A percentile compares a stretch with the other conserved stretches of the same genome.
phyloP scores from a whole-genome alignment of 176 grass and related monocot genomes.

The Paspalum notatum region DNA sequence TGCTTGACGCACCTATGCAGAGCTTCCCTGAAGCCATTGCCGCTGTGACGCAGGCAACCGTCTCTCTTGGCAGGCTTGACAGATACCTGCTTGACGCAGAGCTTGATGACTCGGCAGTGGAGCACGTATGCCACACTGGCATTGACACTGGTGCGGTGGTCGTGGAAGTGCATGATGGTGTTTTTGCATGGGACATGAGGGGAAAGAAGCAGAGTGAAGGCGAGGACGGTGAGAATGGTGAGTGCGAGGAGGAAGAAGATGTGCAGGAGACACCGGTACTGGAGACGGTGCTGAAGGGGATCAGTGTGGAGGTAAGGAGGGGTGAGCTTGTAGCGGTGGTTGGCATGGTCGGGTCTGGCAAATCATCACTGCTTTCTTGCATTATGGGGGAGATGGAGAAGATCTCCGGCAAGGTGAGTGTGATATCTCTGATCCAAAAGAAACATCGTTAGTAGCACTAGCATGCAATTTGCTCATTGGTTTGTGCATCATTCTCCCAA shows the following conservation, averaged over 20 bases:
- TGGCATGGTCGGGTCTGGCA: slow-evolving; percentile 64
- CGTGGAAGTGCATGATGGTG: slow-evolving; percentile 41
- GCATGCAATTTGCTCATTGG: slow-evolving; percentile 5
- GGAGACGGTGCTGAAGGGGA: slow-evolving; percentile 52
- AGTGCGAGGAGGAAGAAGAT: slow-evolving; percentile 6
- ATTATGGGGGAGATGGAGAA: slow-evolving; percentile 78
- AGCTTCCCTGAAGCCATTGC: slow-evolving; percentile 72
- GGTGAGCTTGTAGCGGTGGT: slow-evolving; percentile 61
- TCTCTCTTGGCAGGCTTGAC: slow-evolving; percentile 66
- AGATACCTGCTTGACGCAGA: slow-evolving; percentile 57
- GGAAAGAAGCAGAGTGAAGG: slow-evolving; percentile 23
- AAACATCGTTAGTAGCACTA: background rate
- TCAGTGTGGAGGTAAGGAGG: slow-evolving; percentile 44
- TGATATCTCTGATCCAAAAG: background rate
- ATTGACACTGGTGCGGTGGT: background rate
- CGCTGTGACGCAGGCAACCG: slow-evolving; percentile 53
- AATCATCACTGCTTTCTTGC: slow-evolving; percentile 72
- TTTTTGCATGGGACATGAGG: slow-evolving; percentile 57
- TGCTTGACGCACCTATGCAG: slow-evolving; percentile 68
- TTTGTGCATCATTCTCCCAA: background rate
- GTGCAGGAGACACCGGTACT: slow-evolving; percentile 29
- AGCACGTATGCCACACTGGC: background rate
- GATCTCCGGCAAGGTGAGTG: slow-evolving; percentile 55
- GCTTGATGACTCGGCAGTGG: slow-evolving; percentile 45
- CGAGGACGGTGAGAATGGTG: background rate